These are phyloP conservation scores for Alternaria consortialis DNA, from an alignment of 2,329 filamentous ascomycete species.

Conservation along the genomic window DNA sequence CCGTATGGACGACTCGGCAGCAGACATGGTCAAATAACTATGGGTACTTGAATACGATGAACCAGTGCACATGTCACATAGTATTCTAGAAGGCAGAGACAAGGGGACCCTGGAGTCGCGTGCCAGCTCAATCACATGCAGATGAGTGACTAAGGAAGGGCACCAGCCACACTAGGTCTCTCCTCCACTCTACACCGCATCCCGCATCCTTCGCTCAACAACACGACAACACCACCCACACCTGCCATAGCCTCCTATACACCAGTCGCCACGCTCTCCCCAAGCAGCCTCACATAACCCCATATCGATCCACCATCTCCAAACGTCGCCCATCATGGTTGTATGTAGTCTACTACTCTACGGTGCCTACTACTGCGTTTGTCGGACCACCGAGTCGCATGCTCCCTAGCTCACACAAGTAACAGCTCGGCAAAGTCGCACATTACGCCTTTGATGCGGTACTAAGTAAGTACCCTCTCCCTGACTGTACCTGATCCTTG, in stretches of 20 bases:
- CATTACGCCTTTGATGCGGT: slow-evolving; percentile 98
- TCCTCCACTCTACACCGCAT: slow-evolving; percentile 30
- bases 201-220: slow-evolving; percentile 24
- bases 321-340: slow-evolving; percentile 43
- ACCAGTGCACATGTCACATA: background rate
- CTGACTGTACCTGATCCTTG: background rate
- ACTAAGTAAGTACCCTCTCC: slow-evolving; percentile 68
- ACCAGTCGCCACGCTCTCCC: slow-evolving; percentile 12
- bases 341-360: slow-evolving; percentile 41
- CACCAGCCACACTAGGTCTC: slow-evolving; percentile 36
- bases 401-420: slow-evolving; percentile 65
- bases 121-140: slow-evolving; percentile 33
- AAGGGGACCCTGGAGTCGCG: slow-evolving; percentile 16
- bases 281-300: slow-evolving; percentile 10
- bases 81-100: slow-evolving; percentile 2
- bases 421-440: slow-evolving; percentile 88
- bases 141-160: slow-evolving; percentile 23
- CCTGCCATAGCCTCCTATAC: slow-evolving; percentile 1
- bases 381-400: slow-evolving; percentile 29
- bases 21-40: background rate
- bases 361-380: slow-evolving; percentile 10
- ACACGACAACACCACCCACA: slow-evolving; percentile 20
- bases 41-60: background rate
- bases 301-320: slow-evolving; percentile 12
- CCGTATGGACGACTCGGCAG: background rate